Evolutionary conservation across 805 yeast genomes (phyloP).

Genomic region (Ogataea methanolica): DNA sequence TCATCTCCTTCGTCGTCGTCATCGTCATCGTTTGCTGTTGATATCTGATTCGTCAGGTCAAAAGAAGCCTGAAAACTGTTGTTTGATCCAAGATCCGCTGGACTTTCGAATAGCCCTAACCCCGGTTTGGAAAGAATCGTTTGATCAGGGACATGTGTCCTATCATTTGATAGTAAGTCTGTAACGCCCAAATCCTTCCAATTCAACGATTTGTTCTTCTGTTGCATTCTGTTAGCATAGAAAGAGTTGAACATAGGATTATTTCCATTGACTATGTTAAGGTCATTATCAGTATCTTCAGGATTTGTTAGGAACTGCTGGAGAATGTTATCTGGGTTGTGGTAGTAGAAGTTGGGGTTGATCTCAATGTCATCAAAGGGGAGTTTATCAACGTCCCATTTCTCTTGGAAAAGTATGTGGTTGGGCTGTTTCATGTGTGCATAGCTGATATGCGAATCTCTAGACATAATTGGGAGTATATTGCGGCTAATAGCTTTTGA

Average conservation of each 20-base stretch:
- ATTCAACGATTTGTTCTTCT: conserved; percentile 24
- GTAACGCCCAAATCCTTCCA: conserved; percentile 28
- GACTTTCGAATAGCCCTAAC: conserved; percentile 3
- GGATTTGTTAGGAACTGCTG: conserved; percentile 24
- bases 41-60: conserved; percentile 8
- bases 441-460: conserved; percentile 25
- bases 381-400: conserved; percentile 28
- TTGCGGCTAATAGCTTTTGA: too few relatives aligned
- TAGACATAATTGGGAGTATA: conserved; percentile 14
- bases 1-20: conserved; percentile 6
- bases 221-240: conserved; percentile 22
- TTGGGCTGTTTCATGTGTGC: conserved; percentile 28
- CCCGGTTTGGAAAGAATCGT: conserved; percentile 23
- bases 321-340: conserved; percentile 19
- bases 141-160: conserved; percentile 17
- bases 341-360: conserved; percentile 12
- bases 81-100: not conserved
- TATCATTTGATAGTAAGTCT: conserved; percentile 15
- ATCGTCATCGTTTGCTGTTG: conserved; percentile 2
- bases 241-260: conserved; percentile 27
- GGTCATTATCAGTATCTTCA: conserved; percentile 26
- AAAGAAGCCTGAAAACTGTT: conserved; percentile 1
- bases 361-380: conserved; percentile 31
- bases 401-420: conserved; percentile 28
- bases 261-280: conserved; percentile 17